Base-by-base conservation (phyloP, 192 early-diverging fungal species). In the Mortierella hygrophila region DNA sequence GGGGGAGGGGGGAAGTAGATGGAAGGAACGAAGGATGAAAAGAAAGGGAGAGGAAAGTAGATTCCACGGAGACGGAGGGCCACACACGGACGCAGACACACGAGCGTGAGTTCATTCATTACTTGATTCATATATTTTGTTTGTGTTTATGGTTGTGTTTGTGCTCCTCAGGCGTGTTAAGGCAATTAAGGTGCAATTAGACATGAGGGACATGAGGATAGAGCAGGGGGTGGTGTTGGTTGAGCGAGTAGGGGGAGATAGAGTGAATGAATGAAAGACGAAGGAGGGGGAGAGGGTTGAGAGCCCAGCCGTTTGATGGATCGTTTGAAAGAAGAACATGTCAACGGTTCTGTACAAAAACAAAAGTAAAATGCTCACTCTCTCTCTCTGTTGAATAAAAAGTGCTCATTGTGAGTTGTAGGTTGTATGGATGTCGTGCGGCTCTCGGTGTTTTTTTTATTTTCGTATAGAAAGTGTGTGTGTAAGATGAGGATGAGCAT, bases 391-490 rank as follows among this genome's bases (percentile, higher is more conserved):
- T 42, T 76, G n/a, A 23, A 40, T 35, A 35, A 60, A 38, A 35
- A 23, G 15, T 60, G 32, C 37, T 38, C 38, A n/a, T 32, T 60
- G 18, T 52, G 49, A 52, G 49, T 21, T 52, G 49, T 20, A 16
- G 4, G 26, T 32, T 74, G 49, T 52, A 32, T 52, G 8, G 23
- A 23, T 44, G 9, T n/a, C 16, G 41, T 16, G 18, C 3, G 32
- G 60, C 60, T 65, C 60, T 65, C 60, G 60, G 60, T 65, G 60
- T 35, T 65, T 65, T 63, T 63, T 65, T 65, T 65, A 65, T 65
- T 13, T 65, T 65, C 29, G 60, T 65, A 26, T 32, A 32, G 11
- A 32, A 32, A 52, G 18, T 18, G 18, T 0, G 18, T 52, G 49
- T 52, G 49, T 18, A 20, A 52, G 20, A 20, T 52, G 49, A 21